Evolutionary conservation across 257 asterid species (phyloP).

Genomic region (Ehretia macrophylla): DNA sequence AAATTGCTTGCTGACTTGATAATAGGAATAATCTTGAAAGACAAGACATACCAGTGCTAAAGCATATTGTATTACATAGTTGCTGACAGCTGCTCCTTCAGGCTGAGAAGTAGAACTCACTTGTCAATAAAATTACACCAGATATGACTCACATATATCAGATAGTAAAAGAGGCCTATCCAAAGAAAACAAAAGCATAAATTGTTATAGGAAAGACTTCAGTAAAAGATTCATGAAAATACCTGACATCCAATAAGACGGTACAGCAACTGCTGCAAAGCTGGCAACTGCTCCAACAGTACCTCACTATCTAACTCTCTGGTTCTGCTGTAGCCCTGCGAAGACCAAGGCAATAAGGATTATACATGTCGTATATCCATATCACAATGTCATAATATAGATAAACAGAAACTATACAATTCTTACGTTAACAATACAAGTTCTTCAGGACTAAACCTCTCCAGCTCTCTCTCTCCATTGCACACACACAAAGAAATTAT

Average conservation of each 20-base stretch:
- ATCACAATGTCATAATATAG: background rate
- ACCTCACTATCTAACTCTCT: conserved; percentile 85
- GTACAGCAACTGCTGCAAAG: conserved; percentile 83
- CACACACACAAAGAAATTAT: too few relatives aligned
- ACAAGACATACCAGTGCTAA: conserved; percentile 68
- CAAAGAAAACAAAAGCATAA: background rate
- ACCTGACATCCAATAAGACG: conserved; percentile 99
- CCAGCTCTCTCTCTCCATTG: too few relatives aligned
- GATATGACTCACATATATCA: background rate
- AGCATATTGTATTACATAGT: conserved; percentile 88
- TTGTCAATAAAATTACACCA: conserved; percentile 1
- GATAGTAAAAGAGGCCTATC: too few relatives aligned
- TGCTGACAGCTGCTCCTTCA: conserved; percentile 86
- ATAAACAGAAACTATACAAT: too few relatives aligned
- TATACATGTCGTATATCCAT: background rate
- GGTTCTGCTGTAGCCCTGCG: conserved; percentile 90
- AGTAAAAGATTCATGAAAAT: conserved; percentile 16
- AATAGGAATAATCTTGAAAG: conserved; percentile 3
- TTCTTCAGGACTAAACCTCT: too few relatives aligned
- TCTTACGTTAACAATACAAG: too few relatives aligned
- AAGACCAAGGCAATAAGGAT: conserved; percentile 21
- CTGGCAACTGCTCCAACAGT: conserved; percentile 85
- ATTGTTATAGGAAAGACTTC: background rate
- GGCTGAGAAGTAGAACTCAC: conserved; percentile 52
- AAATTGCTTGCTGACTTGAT: background rate